A percentile compares a stretch with the other conserved stretches of the same genome.
Conservation (phyloP, 768 basidiomycete species). For the Podaxis carcinomalis region DNA sequence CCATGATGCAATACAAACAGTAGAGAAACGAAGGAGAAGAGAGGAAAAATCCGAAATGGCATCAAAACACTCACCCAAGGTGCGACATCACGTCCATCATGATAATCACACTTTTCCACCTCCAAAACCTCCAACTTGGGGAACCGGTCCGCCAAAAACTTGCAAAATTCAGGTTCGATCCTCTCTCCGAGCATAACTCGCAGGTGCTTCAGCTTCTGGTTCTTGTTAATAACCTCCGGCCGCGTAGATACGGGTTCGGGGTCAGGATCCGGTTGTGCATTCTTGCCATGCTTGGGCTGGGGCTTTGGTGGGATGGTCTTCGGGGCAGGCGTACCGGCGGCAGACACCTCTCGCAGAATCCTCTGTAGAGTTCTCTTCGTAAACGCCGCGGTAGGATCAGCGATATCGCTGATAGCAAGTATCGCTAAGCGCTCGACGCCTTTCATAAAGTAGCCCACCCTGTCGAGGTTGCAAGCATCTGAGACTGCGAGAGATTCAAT, state of each 20-base stretch:
- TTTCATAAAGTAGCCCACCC: constrained; percentile 26
- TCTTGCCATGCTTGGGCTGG: background rate
- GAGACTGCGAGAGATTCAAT: constrained; percentile 32
- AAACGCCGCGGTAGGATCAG: constrained; percentile 27
- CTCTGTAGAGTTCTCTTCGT: constrained; percentile 26
- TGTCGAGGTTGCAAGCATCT: constrained; percentile 29
- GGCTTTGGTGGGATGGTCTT: constrained; percentile 9
- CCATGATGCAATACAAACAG: background rate
- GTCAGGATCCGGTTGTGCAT: background rate
- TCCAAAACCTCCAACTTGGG: constrained; percentile 34
- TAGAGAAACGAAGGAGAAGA: background rate
- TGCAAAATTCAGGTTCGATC: constrained; percentile 28
- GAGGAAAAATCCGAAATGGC: background rate
- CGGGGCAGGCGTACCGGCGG: constrained; percentile 7
- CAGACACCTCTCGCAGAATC: constrained; percentile 27
- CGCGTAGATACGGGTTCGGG: background rate
- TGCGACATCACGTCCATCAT: constrained; percentile 32
- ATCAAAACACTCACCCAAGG: constrained; percentile 31
- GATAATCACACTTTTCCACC: constrained; percentile 38
- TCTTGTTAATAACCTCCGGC: constrained; percentile 13
- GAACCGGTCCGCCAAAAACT: constrained; percentile 27
- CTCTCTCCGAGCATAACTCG: constrained; percentile 39
- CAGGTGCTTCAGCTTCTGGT: constrained; percentile 22
- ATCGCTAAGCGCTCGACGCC: constrained; percentile 29
- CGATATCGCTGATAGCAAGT: constrained; percentile 32